These are phyloP conservation scores for Vanderwaltozyma verrucispora DNA, from an alignment of 805 yeast genomes.

Conservation along the genomic window DNA sequence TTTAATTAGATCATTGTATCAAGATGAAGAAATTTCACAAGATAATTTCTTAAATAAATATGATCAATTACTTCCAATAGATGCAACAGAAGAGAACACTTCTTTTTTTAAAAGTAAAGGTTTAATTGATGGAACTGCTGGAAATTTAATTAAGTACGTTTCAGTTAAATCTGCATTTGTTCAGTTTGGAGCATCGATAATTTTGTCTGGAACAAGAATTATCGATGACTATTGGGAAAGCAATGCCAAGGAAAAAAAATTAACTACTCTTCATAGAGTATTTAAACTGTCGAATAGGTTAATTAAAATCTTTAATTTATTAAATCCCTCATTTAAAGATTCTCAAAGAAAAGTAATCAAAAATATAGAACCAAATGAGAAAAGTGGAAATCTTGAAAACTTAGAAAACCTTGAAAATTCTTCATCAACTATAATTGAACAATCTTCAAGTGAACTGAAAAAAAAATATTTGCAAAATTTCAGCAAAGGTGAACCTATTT, in stretches of 20 bases:
- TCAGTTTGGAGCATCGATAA: constrained; percentile 40
- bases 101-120: constrained; percentile 28
- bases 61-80: constrained; percentile 29
- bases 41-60: constrained; percentile 36
- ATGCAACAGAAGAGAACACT: constrained; percentile 30
- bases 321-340: constrained; percentile 9
- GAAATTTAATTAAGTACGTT: constrained; percentile 11
- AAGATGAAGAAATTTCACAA: constrained; percentile 27
- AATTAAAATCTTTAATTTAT: constrained; percentile 3
- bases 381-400: not conserved
- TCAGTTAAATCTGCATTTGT: constrained; percentile 38
- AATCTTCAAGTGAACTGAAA: constrained; percentile 18
- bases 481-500: constrained; percentile 18
- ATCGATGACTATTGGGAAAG: constrained; percentile 50
- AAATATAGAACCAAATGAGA: not conserved
- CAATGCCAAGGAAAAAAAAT: constrained; percentile 32
- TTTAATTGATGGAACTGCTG: constrained; percentile 6
- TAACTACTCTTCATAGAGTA: constrained; percentile 37
- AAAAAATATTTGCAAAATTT: constrained; percentile 16
- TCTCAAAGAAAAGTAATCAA: not conserved
- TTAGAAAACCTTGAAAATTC: constrained; percentile 14
- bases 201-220: constrained; percentile 38
- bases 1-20: constrained; percentile 33
- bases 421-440: constrained; percentile 19
- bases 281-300: constrained; percentile 18